phyloP scores from a whole-genome alignment of 257 asterid species.

The Solanum etuberosum region DNA sequence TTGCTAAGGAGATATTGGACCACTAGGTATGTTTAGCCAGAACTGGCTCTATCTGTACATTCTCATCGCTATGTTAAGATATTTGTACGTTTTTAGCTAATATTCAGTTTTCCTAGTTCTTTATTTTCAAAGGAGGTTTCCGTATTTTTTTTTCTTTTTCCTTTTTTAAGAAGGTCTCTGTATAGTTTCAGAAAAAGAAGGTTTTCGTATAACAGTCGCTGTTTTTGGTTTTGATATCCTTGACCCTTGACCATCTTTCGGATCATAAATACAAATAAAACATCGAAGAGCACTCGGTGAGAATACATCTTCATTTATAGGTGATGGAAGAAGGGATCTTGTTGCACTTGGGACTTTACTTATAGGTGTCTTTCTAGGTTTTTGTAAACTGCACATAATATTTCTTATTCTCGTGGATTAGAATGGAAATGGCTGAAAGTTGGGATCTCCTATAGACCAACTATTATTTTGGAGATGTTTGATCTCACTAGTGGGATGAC shows the following conservation, averaged over 20 bases:
- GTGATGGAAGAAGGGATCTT: not conserved
- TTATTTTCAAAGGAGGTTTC: not conserved
- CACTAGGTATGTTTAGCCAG: not conserved
- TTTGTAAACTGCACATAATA: not conserved
- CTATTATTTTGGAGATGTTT: not conserved
- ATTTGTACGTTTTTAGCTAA: not conserved
- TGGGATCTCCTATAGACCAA: not conserved
- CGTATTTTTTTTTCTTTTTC: too few relatives aligned
- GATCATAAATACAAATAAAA: not conserved
- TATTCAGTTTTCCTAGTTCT: not conserved
- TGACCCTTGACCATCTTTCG: not conserved
- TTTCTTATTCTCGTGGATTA: not conserved
- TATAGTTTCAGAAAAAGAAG: not conserved
- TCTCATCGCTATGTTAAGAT: not conserved
- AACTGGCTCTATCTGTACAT: not conserved
- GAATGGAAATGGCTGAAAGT: not conserved
- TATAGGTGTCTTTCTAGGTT: not conserved
- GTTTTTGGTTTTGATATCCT: not conserved
- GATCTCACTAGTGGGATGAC: not conserved
- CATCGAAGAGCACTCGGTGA: not conserved
- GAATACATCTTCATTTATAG: not conserved
- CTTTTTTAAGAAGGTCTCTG: not conserved
- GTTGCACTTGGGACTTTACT: not conserved
- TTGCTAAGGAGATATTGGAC: not conserved
- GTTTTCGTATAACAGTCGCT: not conserved